These are phyloP conservation scores for Scutellaria galericulata DNA, from an alignment of 257 asterid genomes.

Conservation along the genomic window DNA sequence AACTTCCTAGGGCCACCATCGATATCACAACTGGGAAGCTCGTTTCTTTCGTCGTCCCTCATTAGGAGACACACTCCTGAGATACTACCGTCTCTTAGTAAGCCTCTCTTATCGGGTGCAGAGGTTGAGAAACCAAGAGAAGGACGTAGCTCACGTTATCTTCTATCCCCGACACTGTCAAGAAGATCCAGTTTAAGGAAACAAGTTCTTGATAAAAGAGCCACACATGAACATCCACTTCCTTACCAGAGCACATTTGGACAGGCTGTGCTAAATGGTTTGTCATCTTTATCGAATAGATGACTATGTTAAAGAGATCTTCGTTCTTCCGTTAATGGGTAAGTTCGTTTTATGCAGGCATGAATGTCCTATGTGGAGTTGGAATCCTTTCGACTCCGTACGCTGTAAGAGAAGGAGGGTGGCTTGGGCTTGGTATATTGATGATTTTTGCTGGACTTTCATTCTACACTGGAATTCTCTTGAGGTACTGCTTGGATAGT, in stretches of 20 bases:
- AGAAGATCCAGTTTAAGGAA: constrained; percentile 55
- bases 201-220: constrained; percentile 48
- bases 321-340: no score
- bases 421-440: constrained; percentile 77
- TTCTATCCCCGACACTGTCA: constrained; percentile 60
- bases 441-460: constrained; percentile 74
- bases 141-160: constrained; percentile 50
- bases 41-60: constrained; percentile 70
- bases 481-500: constrained; percentile 84
- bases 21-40: constrained; percentile 66
- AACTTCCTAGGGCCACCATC: constrained; percentile 72
- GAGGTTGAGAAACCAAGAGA: constrained; percentile 56
- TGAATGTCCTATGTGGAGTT: constrained; percentile 93
- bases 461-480: constrained; percentile 85
- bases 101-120: constrained; percentile 58
- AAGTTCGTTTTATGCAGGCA: constrained; percentile 48
- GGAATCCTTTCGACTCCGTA: constrained; percentile 95
- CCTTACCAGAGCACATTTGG: constrained; percentile 70
- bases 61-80: constrained; percentile 73
- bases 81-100: constrained; percentile 61
- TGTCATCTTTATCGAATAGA: constrained; percentile 11
- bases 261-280: constrained; percentile 90
- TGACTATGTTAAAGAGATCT: no score
- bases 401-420: constrained; percentile 93
- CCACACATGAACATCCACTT: constrained; percentile 57